Evolutionary conservation across 2,329 filamentous ascomycete genomes (phyloP), one percentile per base, ranked within the genome.

Genomic region (Fragosphaeria purpurea): DNA sequence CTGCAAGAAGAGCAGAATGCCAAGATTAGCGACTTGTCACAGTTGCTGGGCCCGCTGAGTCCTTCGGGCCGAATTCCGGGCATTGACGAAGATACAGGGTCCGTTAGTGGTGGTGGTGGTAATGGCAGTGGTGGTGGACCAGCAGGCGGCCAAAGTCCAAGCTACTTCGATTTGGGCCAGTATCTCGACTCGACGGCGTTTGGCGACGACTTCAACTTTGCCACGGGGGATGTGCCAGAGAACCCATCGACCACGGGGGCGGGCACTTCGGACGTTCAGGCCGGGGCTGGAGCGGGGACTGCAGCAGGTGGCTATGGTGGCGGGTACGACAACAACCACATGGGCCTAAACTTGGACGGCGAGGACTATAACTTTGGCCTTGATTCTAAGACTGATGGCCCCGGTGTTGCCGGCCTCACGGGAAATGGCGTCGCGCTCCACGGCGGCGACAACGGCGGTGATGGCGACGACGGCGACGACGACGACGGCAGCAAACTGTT

Each of bases 51-150:
- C 6, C 89, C 89, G 0, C 74, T 95, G 10, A 90, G 84, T 60
- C 89, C 89, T 0, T 86, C 80, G 0, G 88, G 88, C 5, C 77
- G 79, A 12, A 86, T 95, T 38, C 86, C 88, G 1, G 86, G 86
- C 5, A 65, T 93, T 2, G 71, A 70, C 32, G 73, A 76, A 3
- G 55, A 61, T 8, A 60, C 57, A 5, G 62, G 58, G 12, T 38
- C 44, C 4, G 9, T 40, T 10, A 30, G 9, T 12, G 42, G 48
- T 40, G 8, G 41, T 11, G 35, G 43, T 13, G 38, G 38, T 11
- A 30, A 39, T 4, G 13, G 32, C 35, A 41, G 53, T 10, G 11
- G 34, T 5, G 33, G 42, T 35, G 37, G 35, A 22, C n/a, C 35
- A 7, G 22, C 22, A 22, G 46, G 34, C 44, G 50, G 42, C 11